phyloP scores from a whole-genome alignment of 2,329 filamentous ascomycete species.

The Scedosporium aurantiacum region DNA sequence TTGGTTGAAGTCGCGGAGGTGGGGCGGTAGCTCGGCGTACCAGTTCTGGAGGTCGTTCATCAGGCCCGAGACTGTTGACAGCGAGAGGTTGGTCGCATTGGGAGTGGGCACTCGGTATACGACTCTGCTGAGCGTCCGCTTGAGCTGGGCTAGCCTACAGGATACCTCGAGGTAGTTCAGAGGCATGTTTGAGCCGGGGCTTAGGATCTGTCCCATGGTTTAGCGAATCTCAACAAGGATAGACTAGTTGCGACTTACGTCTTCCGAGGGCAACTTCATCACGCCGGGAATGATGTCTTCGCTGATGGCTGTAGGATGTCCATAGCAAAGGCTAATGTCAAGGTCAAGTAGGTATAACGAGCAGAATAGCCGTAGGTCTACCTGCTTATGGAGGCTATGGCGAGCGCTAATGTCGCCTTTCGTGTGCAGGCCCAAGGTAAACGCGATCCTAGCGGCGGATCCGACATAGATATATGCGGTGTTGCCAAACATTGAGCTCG shows the following conservation, averaged over 20 bases:
- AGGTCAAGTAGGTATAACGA: slow-evolving; percentile 17
- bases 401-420: slow-evolving; percentile 12
- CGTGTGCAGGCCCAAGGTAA: slow-evolving; percentile 16
- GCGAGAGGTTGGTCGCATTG: slow-evolving; percentile 6
- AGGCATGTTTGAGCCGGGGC: slow-evolving; percentile 16
- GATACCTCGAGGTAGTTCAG: slow-evolving; percentile 15
- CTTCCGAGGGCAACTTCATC: slow-evolving; percentile 11
- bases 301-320: slow-evolving; percentile 15
- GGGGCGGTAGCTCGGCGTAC: slow-evolving; percentile 14
- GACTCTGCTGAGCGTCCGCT: slow-evolving; percentile 11
- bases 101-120: not conserved
- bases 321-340: slow-evolving; percentile 16
- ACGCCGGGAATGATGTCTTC: slow-evolving; percentile 12
- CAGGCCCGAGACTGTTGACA: slow-evolving; percentile 11
- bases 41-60: slow-evolving; percentile 12
- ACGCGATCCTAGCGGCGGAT: slow-evolving; percentile 16
- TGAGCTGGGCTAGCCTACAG: slow-evolving; percentile 14
- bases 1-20: slow-evolving; percentile 13
- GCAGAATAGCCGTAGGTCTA: slow-evolving; percentile 15
- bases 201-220: slow-evolving; percentile 13
- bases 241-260: slow-evolving; percentile 5
- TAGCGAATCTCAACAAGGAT: not conserved
- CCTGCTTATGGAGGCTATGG: slow-evolving; percentile 15
- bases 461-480: slow-evolving; percentile 18
- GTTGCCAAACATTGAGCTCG: slow-evolving; percentile 16